These are phyloP conservation scores for Penicillium chermesinum DNA, from an alignment of 495 filamentous ascomycete genomes.

Conservation along the genomic window DNA sequence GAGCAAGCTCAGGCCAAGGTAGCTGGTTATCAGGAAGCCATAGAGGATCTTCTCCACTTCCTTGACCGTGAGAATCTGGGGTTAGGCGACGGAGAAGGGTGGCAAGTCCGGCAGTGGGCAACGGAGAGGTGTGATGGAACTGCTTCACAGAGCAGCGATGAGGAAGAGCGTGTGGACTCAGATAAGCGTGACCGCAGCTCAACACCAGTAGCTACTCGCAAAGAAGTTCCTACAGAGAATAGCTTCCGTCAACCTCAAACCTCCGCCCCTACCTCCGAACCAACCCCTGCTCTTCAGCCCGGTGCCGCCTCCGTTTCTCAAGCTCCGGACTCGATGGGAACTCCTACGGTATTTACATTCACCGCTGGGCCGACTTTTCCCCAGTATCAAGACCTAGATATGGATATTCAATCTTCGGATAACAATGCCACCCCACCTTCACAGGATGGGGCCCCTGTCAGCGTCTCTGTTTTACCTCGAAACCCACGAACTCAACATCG, in stretches of 20 bases:
- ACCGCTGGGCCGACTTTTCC: slow-evolving; percentile 55
- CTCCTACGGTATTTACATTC: slow-evolving; percentile 61
- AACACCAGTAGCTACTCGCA: slow-evolving; percentile 57
- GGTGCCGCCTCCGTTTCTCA: slow-evolving; percentile 20
- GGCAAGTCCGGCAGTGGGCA: slow-evolving; percentile 77
- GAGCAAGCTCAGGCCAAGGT: slow-evolving; percentile 67
- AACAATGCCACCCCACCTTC: slow-evolving; percentile 21
- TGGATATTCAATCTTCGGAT: slow-evolving; percentile 55
- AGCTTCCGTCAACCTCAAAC: slow-evolving; percentile 28
- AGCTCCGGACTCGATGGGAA: slow-evolving; percentile 21
- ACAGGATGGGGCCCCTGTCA: slow-evolving; percentile 39
- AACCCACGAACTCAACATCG: slow-evolving; percentile 48
- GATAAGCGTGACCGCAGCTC: slow-evolving; percentile 52
- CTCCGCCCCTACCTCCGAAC: slow-evolving; percentile 31
- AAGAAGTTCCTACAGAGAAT: slow-evolving; percentile 36
- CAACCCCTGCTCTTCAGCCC: slow-evolving; percentile 29
- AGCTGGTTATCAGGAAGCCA: slow-evolving; percentile 87
- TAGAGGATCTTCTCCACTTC: slow-evolving; percentile 83
- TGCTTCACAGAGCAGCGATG: slow-evolving; percentile 60
- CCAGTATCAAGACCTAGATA: slow-evolving; percentile 57
- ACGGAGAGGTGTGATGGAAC: slow-evolving; percentile 68
- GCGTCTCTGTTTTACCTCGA: slow-evolving; percentile 50
- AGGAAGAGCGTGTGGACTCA: slow-evolving; percentile 54
- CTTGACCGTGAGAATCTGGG: slow-evolving; percentile 77
- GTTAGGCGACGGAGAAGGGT: slow-evolving; percentile 72